These are phyloP conservation scores for Melaleuca quinquenervia DNA, from an alignment of 345 rosid genomes.

Conservation along the genomic window DNA sequence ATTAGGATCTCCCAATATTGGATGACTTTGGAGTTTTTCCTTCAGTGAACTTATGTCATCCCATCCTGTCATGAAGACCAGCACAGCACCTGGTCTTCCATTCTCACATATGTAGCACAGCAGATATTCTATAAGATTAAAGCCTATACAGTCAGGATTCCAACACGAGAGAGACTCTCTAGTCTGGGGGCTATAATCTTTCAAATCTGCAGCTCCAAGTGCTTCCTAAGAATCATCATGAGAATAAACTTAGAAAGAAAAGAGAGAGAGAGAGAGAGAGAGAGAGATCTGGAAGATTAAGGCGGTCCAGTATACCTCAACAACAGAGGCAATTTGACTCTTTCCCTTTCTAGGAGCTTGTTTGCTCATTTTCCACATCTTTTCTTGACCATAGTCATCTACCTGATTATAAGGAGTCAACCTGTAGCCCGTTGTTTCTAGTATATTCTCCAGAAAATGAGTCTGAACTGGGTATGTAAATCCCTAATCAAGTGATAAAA, in stretches of 20 bases:
- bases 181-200: slow-evolving; percentile 47
- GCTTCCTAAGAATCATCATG: slow-evolving; percentile 42
- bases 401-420: slow-evolving; percentile 72
- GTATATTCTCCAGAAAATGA: slow-evolving; percentile 69
- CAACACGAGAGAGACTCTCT: slow-evolving; percentile 68
- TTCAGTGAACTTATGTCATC: slow-evolving; percentile 84
- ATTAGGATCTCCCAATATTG: slow-evolving; percentile 57
- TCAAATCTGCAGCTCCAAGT: slow-evolving; percentile 56
- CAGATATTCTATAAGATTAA: slow-evolving; percentile 73
- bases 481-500: slow-evolving; percentile 36
- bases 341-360: slow-evolving; percentile 80
- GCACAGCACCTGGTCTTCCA: slow-evolving; percentile 69
- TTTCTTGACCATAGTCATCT: slow-evolving; percentile 93
- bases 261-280: not conserved
- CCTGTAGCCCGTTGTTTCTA: slow-evolving; percentile 64
- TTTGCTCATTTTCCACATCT: slow-evolving; percentile 73
- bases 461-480: slow-evolving; percentile 66
- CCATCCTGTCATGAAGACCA: slow-evolving; percentile 96
- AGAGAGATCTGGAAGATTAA: not conserved
- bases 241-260: slow-evolving; percentile 1
- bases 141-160: slow-evolving; percentile 93
- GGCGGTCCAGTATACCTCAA: slow-evolving; percentile 47
- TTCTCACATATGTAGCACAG: slow-evolving; percentile 60
- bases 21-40: slow-evolving; percentile 71
- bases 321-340: slow-evolving; percentile 72